Evolutionary conservation across 2,329 filamentous ascomycete species (phyloP).

Genomic region (Volutella citrinella): DNA sequence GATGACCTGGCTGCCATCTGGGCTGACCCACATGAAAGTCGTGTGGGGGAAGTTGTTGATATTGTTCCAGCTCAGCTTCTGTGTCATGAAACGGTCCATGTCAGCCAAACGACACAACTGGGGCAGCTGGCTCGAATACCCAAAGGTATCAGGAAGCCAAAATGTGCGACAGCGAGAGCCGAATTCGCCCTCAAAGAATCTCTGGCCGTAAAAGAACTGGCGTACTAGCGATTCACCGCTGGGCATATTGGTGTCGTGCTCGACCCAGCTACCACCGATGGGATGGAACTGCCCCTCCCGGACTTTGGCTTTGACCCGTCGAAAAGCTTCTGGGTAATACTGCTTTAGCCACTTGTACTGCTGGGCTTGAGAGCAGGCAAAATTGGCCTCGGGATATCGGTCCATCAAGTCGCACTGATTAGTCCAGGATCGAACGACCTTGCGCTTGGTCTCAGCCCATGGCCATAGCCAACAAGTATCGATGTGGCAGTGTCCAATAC

Average conservation of each 20-base stretch:
- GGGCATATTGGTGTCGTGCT: slow-evolving; percentile 97
- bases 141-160: slow-evolving; percentile 98
- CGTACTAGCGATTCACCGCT: slow-evolving; percentile 91
- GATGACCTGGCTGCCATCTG: slow-evolving; percentile 93
- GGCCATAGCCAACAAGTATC: slow-evolving; percentile 99
- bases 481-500: slow-evolving; percentile 95
- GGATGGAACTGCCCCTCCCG: slow-evolving; percentile 89
- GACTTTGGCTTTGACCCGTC: slow-evolving; percentile 87
- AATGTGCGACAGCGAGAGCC: slow-evolving; percentile 87
- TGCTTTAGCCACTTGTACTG: slow-evolving; percentile 97
- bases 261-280: slow-evolving; percentile 97
- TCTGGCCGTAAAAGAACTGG: slow-evolving; percentile 93
- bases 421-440: slow-evolving; percentile 93
- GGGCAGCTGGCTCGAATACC: slow-evolving; percentile 91
- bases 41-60: slow-evolving; percentile 99
- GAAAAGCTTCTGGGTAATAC: slow-evolving; percentile 82
- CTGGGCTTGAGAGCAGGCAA: slow-evolving; percentile 90
- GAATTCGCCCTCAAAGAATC: slow-evolving; percentile 92
- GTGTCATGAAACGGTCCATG: slow-evolving; percentile 95
- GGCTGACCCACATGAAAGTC: slow-evolving; percentile 96
- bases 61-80: slow-evolving; percentile 99
- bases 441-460: slow-evolving; percentile 95
- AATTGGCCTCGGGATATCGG: slow-evolving; percentile 88
- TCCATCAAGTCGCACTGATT: slow-evolving; percentile 97
- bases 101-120: slow-evolving; percentile 92